These are phyloP conservation scores for Leucocoprinus birnbaumii DNA, from an alignment of 768 basidiomycete genomes.

Conservation along the genomic window DNA sequence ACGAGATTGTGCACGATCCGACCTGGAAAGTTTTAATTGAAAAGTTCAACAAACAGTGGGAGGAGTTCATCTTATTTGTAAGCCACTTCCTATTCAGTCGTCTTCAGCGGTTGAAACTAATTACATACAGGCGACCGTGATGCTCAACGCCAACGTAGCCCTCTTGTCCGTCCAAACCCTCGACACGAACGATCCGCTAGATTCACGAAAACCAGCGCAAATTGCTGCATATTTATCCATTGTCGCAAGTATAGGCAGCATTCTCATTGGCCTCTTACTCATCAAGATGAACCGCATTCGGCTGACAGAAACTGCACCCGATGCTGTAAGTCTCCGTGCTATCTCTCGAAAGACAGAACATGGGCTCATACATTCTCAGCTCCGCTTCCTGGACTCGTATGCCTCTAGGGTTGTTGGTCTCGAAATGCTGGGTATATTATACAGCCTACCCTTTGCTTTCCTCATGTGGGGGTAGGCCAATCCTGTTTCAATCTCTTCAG, in stretches of 20 bases:
- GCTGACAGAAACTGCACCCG: conserved; percentile 26
- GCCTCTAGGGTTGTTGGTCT: conserved; percentile 27
- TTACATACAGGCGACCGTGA: conserved; percentile 42
- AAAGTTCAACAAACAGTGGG: conserved; percentile 23
- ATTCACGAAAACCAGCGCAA: conserved; percentile 33
- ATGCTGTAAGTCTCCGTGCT: conserved; percentile 1
- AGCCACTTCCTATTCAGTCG: background rate
- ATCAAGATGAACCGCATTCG: conserved; percentile 22
- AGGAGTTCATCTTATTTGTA: conserved; percentile 39
- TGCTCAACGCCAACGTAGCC: conserved; percentile 54
- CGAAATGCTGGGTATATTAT: conserved; percentile 49
- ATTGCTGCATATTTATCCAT: conserved; percentile 46
- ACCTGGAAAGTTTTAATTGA: conserved; percentile 17
- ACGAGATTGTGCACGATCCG: conserved; percentile 26
- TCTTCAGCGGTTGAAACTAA: background rate
- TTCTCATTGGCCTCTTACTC: conserved; percentile 40
- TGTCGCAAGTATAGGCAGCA: conserved; percentile 39
- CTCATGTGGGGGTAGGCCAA: conserved; percentile 57
- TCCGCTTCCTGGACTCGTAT: background rate
- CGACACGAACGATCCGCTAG: conserved; percentile 17
- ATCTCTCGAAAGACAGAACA: too few species aligned
- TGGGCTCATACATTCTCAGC: too few species aligned
- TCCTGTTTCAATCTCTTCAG: conserved; percentile 16
- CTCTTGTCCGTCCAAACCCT: conserved; percentile 50
- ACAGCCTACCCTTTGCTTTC: conserved; percentile 52